Evolutionary conservation across 2,329 filamentous ascomycete species (phyloP).

Genomic region (Clarireedia homoeocarpa): DNA sequence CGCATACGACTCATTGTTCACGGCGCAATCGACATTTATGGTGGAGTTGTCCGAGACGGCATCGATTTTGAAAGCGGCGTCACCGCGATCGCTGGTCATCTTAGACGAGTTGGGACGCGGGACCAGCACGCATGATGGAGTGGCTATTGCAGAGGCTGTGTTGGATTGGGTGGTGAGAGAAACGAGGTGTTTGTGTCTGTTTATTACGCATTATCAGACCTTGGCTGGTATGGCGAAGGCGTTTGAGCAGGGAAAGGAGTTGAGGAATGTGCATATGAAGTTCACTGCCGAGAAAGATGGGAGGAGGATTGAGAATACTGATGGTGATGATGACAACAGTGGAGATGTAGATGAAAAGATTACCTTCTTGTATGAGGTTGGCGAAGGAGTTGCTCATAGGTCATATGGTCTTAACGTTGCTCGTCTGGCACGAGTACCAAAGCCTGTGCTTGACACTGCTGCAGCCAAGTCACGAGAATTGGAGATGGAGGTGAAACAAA

Average conservation of each 20-base stretch:
- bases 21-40: constrained; percentile 95
- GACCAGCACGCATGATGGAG: constrained; percentile 90
- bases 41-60: constrained; percentile 91
- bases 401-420: constrained; percentile 95
- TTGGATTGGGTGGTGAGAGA: constrained; percentile 75
- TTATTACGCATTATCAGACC: constrained; percentile 96
- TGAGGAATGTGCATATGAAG: constrained; percentile 90
- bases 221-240: constrained; percentile 63
- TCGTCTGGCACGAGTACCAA: constrained; percentile 72
- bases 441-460: constrained; percentile 69
- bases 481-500: constrained; percentile 62
- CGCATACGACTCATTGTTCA: constrained; percentile 91
- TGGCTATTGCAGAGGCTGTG: constrained; percentile 90
- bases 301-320: constrained; percentile 33
- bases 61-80: constrained; percentile 83
- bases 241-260: constrained; percentile 50
- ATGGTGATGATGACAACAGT: constrained; percentile 28
- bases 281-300: constrained; percentile 46
- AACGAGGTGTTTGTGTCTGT: constrained; percentile 71
- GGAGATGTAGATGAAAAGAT: constrained; percentile 61
- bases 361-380: constrained; percentile 90
- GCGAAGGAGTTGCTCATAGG: constrained; percentile 83
- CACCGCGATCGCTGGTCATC: constrained; percentile 76
- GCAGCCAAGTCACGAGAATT: constrained; percentile 71
- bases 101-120: constrained; percentile 92